Base-by-base conservation (phyloP, 1,284 basidiomycete species). In the Cerioporus squamosus region DNA sequence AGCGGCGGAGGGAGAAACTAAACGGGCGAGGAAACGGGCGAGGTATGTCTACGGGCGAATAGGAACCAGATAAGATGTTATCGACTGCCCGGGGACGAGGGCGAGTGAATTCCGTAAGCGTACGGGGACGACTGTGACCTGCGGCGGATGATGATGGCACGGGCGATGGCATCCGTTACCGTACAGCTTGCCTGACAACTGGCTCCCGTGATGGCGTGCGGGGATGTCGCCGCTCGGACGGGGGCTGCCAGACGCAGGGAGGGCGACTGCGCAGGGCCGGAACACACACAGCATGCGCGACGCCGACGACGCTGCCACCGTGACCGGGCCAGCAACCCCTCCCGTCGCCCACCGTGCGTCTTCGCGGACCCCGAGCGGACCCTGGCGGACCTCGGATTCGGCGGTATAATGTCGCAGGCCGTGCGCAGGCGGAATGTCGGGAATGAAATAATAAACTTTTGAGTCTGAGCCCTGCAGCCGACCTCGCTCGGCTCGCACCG, bases 31-130 rank as follows among this genome's bases (percentile, higher is more conserved):
- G 33, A 43, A 42, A 7, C 31, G 50, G n/a, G n/a, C n/a, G n/a
- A n/a, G 51, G 54, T 62, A 60, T 65, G 59, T 65, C 55, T 55
- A 42, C 40, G 40, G 53, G 56, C 55, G 40, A 47, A 48, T 39
- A 53, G 49, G 55, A 48, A 50, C 33, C 38, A 60, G 70, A 72
- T 71, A 72, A 72, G 68, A 72, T 72, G 63, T 63, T 70, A 70
- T 69, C 68, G 63, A 68, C 33, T 36, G 8, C 8, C 33, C 33
- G 64, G 62, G 43, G 60, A 60, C 59, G 59, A 65, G 31, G 38
- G 44, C 23, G 43, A 46, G 39, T 18, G 22, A 8, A 18, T 20
- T 43, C 40, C 18, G 40, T 18, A 43, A 20, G 40, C 33, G 33
- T 36, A 23, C n/a, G 40, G 40, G 18, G 17, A 6, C 39, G 39